Evolutionary conservation across 495 filamentous ascomycete genomes (phyloP), one percentile per base, ranked within the genome.

Genomic region (Articulospora tetracladia): DNA sequence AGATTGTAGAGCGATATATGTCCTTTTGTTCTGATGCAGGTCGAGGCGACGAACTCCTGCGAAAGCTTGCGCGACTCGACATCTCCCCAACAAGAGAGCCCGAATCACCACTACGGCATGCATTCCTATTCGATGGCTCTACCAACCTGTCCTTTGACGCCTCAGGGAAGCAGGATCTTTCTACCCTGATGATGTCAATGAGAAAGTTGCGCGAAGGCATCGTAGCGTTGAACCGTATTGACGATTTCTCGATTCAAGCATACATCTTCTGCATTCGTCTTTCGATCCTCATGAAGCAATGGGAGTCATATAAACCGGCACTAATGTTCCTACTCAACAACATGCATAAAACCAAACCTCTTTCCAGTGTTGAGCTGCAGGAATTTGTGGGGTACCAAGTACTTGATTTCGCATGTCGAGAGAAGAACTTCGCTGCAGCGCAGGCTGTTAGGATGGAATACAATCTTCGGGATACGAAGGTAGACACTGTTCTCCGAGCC

Each of bases 181-280:
- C 72, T 6, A 72, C 73, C 22, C 71, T 83, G 39, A 69, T 87
- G 57, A 80, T 85, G 61, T 89, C 92, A 32, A 89, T 98, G 72
- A 86, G 94, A 57, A 98, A 97, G 71, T 81, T 98, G 39, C 85
- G 94, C 46, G 94, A 98, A 76, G 91, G 85, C 46, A 83, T 97
- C 53, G 84, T 93, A 0, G 87, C 91, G 32, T 84, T 86, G 20
- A 75, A 80, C 34, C 86, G 91, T 27, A 68, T 72, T 49, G 90
- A 93, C 57, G 75, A 78, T 52, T 91, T 91, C 70, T 82, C 86
- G 17, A 77, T 84, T 34, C 84, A 86, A 55, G 87, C 85, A 26
- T 85, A 90, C 66, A 76, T 87, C 53, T 95, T 97, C 79, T 88
- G 88, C 69, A 88, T 93, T 64, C 88, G 91, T 51, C 76, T 91